These are phyloP conservation scores for Cardamine chenopodiifolia DNA, from an alignment of 345 rosid species.

Conservation along the genomic window DNA sequence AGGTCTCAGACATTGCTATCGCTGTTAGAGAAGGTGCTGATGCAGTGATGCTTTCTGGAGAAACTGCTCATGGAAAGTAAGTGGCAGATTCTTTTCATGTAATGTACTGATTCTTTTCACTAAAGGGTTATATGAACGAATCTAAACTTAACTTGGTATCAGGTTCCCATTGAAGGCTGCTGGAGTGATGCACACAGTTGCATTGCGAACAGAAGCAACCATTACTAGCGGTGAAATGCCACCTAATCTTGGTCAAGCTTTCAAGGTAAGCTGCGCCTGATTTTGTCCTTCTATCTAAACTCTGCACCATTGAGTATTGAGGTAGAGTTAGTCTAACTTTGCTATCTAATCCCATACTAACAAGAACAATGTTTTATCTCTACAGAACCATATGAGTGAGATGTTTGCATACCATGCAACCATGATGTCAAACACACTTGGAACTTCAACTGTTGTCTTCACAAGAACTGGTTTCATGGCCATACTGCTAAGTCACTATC, in stretches of 20 bases:
- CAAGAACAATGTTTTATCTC: constrained; percentile 22
- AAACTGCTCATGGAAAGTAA: constrained; percentile 99
- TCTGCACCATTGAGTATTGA: background rate
- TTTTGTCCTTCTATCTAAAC: background rate
- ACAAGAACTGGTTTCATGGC: constrained; percentile 98
- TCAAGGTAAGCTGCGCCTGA: constrained; percentile 32
- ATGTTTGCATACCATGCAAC: constrained; percentile 99
- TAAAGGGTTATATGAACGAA: background rate
- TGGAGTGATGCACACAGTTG: constrained; percentile 97
- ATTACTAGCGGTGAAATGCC: constrained; percentile 78
- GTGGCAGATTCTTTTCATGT: constrained; percentile 32
- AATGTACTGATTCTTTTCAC: background rate
- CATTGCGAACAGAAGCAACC: constrained; percentile 91
- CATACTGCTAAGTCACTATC: constrained; percentile 87
- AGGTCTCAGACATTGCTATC: constrained; percentile 98
- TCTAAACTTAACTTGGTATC: constrained; percentile 33
- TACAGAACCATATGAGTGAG: constrained; percentile 95
- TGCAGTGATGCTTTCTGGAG: constrained; percentile 99
- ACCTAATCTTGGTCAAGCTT: constrained; percentile 86
- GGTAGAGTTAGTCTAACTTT: background rate
- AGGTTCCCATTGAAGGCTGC: constrained; percentile 96
- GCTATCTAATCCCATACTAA: constrained; percentile 24
- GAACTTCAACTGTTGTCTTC: constrained; percentile 93
- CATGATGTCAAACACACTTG: constrained; percentile 99
- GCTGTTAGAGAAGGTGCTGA: constrained; percentile 99